Evolutionary conservation across 2,329 filamentous ascomycete species (phyloP).

Genomic region (Alternaria novae-zelandiae): DNA sequence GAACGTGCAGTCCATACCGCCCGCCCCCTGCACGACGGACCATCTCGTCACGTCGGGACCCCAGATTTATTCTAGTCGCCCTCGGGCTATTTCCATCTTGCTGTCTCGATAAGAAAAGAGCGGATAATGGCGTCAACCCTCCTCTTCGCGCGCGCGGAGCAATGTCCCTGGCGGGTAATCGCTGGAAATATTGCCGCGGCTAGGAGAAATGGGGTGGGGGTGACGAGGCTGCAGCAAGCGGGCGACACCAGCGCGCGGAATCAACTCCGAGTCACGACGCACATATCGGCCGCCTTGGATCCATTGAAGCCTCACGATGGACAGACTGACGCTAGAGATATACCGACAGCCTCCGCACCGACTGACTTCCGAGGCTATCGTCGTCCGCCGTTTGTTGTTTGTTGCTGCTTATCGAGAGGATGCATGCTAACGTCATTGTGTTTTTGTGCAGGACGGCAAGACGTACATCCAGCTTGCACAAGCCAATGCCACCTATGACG

Average conservation of each 20-base stretch:
- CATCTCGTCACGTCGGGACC: slow-evolving; percentile 22
- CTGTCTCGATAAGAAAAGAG: background rate
- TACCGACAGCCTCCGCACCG: background rate
- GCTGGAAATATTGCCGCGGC: slow-evolving; percentile 5
- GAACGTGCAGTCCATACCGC: slow-evolving; percentile 9
- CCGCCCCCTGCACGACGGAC: slow-evolving; percentile 19
- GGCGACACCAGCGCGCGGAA: background rate
- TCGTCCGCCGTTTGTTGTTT: background rate
- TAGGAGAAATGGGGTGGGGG: slow-evolving; percentile 11
- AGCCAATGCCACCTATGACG: slow-evolving; percentile 62
- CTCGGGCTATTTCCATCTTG: slow-evolving; percentile 9
- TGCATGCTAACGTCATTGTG: slow-evolving; percentile 12
- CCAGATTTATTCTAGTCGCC: slow-evolving; percentile 14
- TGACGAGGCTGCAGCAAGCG: slow-evolving; percentile 16
- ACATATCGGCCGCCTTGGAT: slow-evolving; percentile 4
- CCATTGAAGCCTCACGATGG: background rate
- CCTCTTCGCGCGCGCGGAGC: slow-evolving; percentile 1
- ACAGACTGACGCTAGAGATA: background rate
- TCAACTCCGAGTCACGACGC: slow-evolving; percentile 1
- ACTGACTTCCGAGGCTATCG: slow-evolving; percentile 1
- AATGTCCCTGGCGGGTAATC: slow-evolving; percentile 10
- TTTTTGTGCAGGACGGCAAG: slow-evolving; percentile 65
- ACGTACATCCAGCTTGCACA: slow-evolving; percentile 69
- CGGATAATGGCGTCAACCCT: slow-evolving; percentile 1
- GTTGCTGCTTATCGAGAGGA: background rate